phyloP scores from a whole-genome alignment of 176 grass and related monocot genomes.

The Tillandsia fasciculata region DNA sequence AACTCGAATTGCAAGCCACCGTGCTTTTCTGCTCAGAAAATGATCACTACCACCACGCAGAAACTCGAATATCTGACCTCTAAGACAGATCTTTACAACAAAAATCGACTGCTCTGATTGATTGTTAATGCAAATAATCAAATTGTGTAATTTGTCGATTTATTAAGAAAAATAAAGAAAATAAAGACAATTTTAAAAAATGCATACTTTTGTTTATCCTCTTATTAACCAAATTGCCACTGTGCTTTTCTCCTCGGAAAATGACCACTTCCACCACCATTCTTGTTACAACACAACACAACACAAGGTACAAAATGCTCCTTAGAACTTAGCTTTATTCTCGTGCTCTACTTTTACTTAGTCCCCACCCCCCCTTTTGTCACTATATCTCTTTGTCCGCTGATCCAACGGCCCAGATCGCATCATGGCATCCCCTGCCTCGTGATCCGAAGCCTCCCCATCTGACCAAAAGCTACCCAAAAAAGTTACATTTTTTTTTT shows the following conservation, averaged over 20 bases:
- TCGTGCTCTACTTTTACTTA: slow-evolving; percentile 17
- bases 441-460: slow-evolving; percentile 22
- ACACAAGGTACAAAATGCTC: slow-evolving; percentile 4
- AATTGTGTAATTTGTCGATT: neutral
- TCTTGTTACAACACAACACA: neutral
- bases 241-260: slow-evolving; percentile 1
- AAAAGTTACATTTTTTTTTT: too few species aligned
- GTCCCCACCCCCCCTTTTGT: neutral
- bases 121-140: too few species aligned
- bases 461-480: slow-evolving; percentile 18
- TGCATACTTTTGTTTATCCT: neutral
- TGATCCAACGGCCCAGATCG: neutral
- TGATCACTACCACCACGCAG: too few species aligned
- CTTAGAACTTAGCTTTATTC: slow-evolving; percentile 30
- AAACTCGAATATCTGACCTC: too few species aligned
- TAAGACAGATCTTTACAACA: too few species aligned
- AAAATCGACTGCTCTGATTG: too few species aligned
- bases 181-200: too few species aligned
- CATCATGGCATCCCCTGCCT: neutral
- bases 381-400: neutral
- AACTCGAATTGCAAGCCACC: too few species aligned
- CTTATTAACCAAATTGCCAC: slow-evolving; percentile 17
- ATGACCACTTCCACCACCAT: neutral
- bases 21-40: too few species aligned
- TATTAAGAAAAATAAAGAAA: neutral